Base-by-base conservation (phyloP, 805 yeast species). In the Saturnispora mendoncae region DNA sequence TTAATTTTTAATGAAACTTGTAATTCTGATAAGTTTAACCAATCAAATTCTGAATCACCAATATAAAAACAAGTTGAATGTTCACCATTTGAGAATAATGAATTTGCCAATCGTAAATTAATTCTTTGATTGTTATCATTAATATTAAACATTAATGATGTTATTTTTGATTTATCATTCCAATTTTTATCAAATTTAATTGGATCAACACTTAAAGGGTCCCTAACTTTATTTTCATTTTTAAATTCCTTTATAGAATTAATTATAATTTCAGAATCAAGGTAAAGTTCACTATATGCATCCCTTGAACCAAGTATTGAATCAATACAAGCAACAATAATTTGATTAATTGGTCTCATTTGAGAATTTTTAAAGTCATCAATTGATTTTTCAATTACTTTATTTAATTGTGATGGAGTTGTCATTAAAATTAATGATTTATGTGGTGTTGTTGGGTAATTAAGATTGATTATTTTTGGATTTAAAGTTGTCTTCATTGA, bases 211-310 rank as follows among this genome's bases (percentile, higher is more conserved):
- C 50, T 48, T 15, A 43, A 17, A 9, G 52, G 45, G 33, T 46
- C 45, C 18, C 33, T 29, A 37, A 4, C 36, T 31, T 18, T 40
- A 24, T 3, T 14, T 30, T 12, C 32, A 29, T 8, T 46, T 43
- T n/a, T 50, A 45, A 18, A 43, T 29, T 7, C 46, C 36, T 42
- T 46, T 32, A 38, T 26, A 43, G 46, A 30, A 3, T 36, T 39
- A 9, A 58, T 37, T 1, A 14, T n/a, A 2, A 57, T 41, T 8
- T 39, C 23, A 3, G 36, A 30, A n/a, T 49, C 45, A 3, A 52
- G 45, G 60, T 64, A 60, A 3, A 58, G 29, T 41, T 57, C 57
- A 4, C 60, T 49, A 7, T 53, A 35, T 3, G 52, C 58, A 42
- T 58, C 45, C 24, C 58, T 41, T 1, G 47, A 48, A 6, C 46